These are phyloP conservation scores for Dujonia santamariae DNA, from an alignment of 1,139 yeast species.

Conservation along the genomic window DNA sequence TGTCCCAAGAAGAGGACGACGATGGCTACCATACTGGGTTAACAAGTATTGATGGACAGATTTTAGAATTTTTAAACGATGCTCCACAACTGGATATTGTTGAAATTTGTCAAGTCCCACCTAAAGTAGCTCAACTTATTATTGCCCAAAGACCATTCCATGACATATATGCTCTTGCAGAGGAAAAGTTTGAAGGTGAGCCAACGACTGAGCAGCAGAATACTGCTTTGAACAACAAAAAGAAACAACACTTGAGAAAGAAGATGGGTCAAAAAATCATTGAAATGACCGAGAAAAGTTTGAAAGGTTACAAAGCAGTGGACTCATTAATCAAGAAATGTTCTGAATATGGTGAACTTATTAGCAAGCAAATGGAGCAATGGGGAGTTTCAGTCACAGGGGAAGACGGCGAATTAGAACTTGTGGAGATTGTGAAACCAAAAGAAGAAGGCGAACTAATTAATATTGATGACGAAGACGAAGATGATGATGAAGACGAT, in stretches of 20 bases:
- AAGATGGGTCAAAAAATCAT: constrained; percentile 73
- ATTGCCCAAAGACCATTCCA: constrained; percentile 66
- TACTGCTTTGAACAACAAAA: constrained; percentile 21
- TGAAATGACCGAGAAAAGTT: constrained; percentile 64
- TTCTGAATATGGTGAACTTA: constrained; percentile 68
- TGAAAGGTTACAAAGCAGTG: constrained; percentile 90
- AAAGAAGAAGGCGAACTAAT: constrained; percentile 21
- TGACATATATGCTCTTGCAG: constrained; percentile 55
- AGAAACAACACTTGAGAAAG: constrained; percentile 44
- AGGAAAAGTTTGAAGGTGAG: constrained; percentile 43
- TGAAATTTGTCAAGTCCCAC: constrained; percentile 73
- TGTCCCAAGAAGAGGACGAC: constrained; percentile 41
- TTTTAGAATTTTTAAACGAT: constrained; percentile 73
- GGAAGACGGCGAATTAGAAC: constrained; percentile 53
- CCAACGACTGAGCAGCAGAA: constrained; percentile 18
- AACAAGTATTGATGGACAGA: constrained; percentile 56
- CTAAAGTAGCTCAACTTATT: constrained; percentile 62
- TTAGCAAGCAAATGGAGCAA: constrained; percentile 66
- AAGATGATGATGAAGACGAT: constrained; percentile 34
- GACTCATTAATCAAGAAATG: constrained; percentile 86
- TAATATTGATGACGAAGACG: constrained; percentile 19
- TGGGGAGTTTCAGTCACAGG: constrained; percentile 86
- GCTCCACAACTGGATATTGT: constrained; percentile 73
- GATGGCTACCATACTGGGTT: constrained; percentile 38
- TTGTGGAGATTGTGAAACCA: constrained; percentile 17